These are phyloP conservation scores for Vigna nakashimae DNA, from an alignment of 306 rosid genomes.

Conservation along the genomic window DNA sequence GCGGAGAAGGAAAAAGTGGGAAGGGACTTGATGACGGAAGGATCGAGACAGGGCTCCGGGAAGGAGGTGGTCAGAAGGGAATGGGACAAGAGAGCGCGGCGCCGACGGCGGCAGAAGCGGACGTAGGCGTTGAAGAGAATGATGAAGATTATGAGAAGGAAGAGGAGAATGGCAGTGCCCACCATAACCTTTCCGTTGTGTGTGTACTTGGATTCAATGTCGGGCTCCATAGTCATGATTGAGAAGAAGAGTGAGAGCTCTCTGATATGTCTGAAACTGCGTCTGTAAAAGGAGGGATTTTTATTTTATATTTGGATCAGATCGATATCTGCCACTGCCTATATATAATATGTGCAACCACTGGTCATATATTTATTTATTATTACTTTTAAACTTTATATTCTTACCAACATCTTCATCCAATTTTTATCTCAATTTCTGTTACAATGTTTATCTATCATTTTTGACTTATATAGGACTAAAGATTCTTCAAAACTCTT, in stretches of 20 bases:
- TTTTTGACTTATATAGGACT: neutral
- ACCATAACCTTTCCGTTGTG: conserved; percentile 59
- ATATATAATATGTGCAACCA: conserved; percentile 6
- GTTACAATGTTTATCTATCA: conserved; percentile 2
- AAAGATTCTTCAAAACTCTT: neutral
- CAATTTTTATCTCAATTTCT: neutral
- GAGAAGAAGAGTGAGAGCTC: neutral
- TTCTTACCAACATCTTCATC: neutral
- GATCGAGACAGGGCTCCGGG: conserved; percentile 42
- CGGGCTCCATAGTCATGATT: conserved; percentile 24
- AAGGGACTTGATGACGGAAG: conserved; percentile 52
- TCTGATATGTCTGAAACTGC: neutral
- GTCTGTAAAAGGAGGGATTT: neutral
- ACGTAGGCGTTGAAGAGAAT: conserved; percentile 46
- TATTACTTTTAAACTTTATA: neutral
- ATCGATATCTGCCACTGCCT: neutral
- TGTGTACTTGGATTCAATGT: conserved; percentile 38
- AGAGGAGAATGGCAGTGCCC: conserved; percentile 54
- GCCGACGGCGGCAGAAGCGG: conserved; percentile 33
- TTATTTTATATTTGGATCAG: conserved; percentile 6
- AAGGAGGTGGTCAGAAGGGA: neutral
- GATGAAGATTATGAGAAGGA: conserved; percentile 40
- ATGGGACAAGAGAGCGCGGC: neutral
- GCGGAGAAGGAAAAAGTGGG: conserved; percentile 50
- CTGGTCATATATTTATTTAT: neutral